These are phyloP conservation scores for Hordeum pubiflorum DNA, from an alignment of 202 grass and related monocot species.

Conservation along the genomic window DNA sequence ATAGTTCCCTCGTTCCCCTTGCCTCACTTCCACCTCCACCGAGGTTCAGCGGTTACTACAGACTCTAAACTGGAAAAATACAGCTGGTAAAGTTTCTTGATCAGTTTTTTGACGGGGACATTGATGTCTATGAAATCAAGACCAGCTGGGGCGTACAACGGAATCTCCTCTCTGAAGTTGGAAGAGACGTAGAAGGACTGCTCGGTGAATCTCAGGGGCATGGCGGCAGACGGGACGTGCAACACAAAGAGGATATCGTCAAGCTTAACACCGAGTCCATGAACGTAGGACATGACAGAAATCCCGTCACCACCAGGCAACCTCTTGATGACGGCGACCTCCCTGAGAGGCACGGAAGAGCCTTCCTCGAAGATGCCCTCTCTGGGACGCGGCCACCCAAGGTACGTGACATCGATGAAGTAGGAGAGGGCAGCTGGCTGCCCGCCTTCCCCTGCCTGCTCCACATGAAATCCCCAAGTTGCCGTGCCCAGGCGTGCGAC, in stretches of 20 bases:
- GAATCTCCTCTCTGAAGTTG: no score
- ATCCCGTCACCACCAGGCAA: background rate
- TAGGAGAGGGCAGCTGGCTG: background rate
- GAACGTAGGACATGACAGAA: background rate
- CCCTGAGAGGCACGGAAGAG: background rate
- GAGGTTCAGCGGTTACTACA: no score
- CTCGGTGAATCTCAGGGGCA: background rate
- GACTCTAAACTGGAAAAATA: no score
- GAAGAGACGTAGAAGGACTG: background rate
- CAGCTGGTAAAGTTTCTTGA: background rate
- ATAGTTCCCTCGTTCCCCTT: background rate
- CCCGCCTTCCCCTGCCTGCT: background rate
- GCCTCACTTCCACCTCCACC: background rate
- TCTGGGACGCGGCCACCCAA: background rate
- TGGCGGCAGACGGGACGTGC: background rate
- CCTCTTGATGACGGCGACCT: background rate
- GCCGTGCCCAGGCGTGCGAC: background rate
- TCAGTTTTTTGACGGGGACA: background rate
- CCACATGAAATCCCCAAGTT: background rate
- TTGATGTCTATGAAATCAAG: background rate
- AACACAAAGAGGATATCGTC: background rate
- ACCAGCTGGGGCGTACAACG: no score
- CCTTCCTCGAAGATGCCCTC: background rate
- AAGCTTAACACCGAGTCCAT: background rate
- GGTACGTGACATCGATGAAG: background rate